Evolutionary conservation across 163 green algal species (phyloP).

Genomic region (Coccomyxa subellipsoidea): DNA sequence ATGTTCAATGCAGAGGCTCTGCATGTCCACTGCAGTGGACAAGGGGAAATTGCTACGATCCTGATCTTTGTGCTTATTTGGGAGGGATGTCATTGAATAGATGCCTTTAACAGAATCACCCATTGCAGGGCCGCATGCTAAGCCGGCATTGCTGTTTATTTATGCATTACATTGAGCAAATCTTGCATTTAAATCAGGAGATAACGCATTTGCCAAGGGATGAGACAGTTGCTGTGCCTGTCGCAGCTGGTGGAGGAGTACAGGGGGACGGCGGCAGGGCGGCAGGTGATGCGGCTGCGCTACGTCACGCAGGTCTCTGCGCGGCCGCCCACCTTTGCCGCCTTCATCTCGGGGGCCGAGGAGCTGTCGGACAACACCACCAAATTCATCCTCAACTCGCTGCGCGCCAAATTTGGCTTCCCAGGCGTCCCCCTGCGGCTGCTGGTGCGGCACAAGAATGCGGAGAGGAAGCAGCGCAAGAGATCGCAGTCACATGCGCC

Average conservation of each 20-base stretch:
- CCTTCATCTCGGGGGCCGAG: conserved; percentile 54
- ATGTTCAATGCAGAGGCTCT: too few species aligned
- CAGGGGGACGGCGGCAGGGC: conserved; percentile 34
- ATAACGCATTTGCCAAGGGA: too few species aligned
- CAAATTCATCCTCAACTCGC: conserved; percentile 50
- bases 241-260: conserved; percentile 27
- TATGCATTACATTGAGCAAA: too few species aligned
- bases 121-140: too few species aligned
- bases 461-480: neutral
- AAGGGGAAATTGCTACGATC: too few species aligned
- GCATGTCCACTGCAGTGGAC: too few species aligned
- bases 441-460: conserved; percentile 33
- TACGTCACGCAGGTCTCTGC: conserved; percentile 69
- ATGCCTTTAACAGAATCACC: too few species aligned
- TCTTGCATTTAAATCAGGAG: too few species aligned
- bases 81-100: too few species aligned
- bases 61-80: too few species aligned
- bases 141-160: too few species aligned
- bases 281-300: conserved; percentile 53
- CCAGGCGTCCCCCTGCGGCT: conserved; percentile 64
- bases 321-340: conserved; percentile 71
- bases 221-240: neutral
- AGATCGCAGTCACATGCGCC: neutral
- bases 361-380: conserved; percentile 27
- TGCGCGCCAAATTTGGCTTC: conserved; percentile 58